Conservation (phyloP, 73 alveolate genomes). For the Effrenium voratum region DNA sequence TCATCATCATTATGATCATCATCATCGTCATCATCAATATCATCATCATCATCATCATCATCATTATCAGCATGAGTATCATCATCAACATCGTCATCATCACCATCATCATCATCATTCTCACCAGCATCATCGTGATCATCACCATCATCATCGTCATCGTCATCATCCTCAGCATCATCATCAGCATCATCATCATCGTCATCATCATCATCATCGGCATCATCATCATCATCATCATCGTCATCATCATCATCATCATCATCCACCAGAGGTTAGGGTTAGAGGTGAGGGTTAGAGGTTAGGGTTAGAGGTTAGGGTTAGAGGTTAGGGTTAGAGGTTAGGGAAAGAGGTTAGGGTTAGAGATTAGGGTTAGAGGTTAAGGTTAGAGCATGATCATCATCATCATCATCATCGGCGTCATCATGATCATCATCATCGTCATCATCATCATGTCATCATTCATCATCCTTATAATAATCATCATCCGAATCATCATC, state of each 20-base stretch:
- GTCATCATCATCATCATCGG: no score
- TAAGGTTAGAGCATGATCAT: no score
- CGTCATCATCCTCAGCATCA: not conserved
- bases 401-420: no score
- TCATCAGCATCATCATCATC: no score
- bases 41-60: constrained; percentile 3
- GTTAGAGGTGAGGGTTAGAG: no score
- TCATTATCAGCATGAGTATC: not conserved
- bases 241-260: no score
- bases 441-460: not conserved
- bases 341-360: no score
- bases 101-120: not conserved
- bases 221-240: no score
- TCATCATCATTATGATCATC: not conserved
- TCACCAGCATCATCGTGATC: not conserved
- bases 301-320: no score
- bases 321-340: no score
- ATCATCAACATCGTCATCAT: not conserved
- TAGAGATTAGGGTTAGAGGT: no score
- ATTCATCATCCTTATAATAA: not conserved
- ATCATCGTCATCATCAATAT: not conserved
- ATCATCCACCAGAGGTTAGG: no score
- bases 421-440: not conserved
- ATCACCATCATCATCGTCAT: not conserved
- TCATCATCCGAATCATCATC: not conserved